These are phyloP conservation scores for Leccinum boreale DNA, from an alignment of 768 basidiomycete species.

Conservation along the genomic window DNA sequence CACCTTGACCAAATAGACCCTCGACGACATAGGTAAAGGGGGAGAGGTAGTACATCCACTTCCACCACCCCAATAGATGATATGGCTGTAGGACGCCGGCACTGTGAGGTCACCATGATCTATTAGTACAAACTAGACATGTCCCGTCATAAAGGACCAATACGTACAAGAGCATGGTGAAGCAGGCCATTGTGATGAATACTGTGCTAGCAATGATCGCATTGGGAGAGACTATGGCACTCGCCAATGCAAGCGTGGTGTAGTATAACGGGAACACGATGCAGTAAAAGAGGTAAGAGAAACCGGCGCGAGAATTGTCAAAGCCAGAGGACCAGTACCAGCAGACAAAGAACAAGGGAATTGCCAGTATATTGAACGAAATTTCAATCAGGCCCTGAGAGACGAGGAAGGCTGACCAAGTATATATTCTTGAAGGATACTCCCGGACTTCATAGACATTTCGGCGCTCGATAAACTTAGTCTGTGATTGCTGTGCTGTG, in stretches of 20 bases:
- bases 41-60: constrained; percentile 41
- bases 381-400: constrained; percentile 48
- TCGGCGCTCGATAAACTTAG: constrained; percentile 53
- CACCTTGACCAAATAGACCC: constrained; percentile 34
- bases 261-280: constrained; percentile 43
- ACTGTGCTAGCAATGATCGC: constrained; percentile 39
- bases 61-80: constrained; percentile 33
- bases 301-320: constrained; percentile 36
- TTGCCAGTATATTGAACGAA: constrained; percentile 41
- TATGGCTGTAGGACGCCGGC: constrained; percentile 49
- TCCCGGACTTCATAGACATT: constrained; percentile 62
- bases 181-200: constrained; percentile 37
- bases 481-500: constrained; percentile 57
- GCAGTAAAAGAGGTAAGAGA: constrained; percentile 36
- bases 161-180: constrained; percentile 43
- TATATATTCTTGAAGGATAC: constrained; percentile 59
- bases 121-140: neutral
- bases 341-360: constrained; percentile 42
- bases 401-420: constrained; percentile 56
- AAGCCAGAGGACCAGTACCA: constrained; percentile 51
- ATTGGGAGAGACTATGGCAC: constrained; percentile 42
- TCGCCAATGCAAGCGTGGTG: constrained; percentile 40
- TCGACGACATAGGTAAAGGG: constrained; percentile 53
- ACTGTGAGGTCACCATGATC: constrained; percentile 20
- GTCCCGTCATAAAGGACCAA: neutral